phyloP scores from a whole-genome alignment of 208 protist species.

The Wallacemonas rigidus region DNA sequence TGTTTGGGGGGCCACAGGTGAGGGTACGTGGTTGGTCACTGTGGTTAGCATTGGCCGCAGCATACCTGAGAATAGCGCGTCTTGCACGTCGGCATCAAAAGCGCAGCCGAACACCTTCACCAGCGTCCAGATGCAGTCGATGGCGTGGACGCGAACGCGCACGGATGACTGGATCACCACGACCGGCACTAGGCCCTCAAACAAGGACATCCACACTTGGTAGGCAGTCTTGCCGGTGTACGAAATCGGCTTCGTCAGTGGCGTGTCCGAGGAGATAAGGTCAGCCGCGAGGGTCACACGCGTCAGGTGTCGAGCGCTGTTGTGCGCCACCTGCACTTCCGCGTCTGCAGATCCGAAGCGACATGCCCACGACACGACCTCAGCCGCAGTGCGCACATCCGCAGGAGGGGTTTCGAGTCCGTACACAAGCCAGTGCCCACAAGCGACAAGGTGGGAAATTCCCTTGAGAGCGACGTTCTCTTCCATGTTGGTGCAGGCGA shows the following conservation, averaged over 20 bases:
- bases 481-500: conserved; percentile 56
- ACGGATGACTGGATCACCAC: conserved; percentile 69
- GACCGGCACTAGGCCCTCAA: conserved; percentile 80
- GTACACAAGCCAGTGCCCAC: conserved; percentile 84
- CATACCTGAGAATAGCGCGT: conserved; percentile 66
- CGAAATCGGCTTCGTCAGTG: conserved; percentile 54
- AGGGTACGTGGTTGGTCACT: conserved; percentile 46
- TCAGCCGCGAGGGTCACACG: conserved; percentile 53
- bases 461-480: conserved; percentile 62
- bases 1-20: background rate
- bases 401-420: conserved; percentile 67
- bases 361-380: conserved; percentile 56
- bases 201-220: conserved; percentile 82
- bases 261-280: conserved; percentile 40
- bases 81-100: conserved; percentile 62
- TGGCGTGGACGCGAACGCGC: conserved; percentile 66
- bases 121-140: conserved; percentile 64
- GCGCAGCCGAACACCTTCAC: conserved; percentile 54
- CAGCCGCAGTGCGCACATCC: conserved; percentile 43
- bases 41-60: conserved; percentile 62
- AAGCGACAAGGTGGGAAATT: conserved; percentile 75
- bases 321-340: conserved; percentile 38
- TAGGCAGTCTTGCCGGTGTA: conserved; percentile 65
- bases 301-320: conserved; percentile 28
- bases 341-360: conserved; percentile 51